A percentile compares a stretch with the other conserved stretches of the same genome.
These are phyloP conservation scores for Coelastrella sp. DNA, from an alignment of 139 green algal species.

Conservation along the genomic window DNA sequence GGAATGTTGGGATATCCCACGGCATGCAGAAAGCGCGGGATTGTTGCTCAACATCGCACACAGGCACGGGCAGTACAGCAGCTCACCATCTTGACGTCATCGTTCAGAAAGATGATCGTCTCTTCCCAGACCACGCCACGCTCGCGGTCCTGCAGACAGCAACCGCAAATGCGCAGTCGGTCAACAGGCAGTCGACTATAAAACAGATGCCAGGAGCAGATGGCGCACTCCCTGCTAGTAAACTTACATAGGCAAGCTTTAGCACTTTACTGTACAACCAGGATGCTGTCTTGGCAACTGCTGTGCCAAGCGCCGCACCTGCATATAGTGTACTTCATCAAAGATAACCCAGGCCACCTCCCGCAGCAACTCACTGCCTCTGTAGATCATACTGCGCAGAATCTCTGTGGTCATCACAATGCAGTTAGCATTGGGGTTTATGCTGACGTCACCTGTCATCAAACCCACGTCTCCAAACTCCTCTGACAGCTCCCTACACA, in stretches of 20 bases:
- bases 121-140: conserved; percentile 99
- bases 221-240: no score
- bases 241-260: no score
- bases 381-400: conserved; percentile 75
- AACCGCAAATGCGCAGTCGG: no score
- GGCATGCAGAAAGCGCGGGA: no score
- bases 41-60: no score
- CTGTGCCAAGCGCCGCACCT: conserved; percentile 50
- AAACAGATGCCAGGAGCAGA: no score
- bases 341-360: conserved; percentile 97
- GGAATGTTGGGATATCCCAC: no score
- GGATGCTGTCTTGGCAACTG: no score
- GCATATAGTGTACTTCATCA: conserved; percentile 99
- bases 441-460: conserved; percentile 86
- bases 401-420: conserved; percentile 99
- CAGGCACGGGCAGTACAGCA: neutral
- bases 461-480: conserved; percentile 78
- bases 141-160: conserved; percentile 88
- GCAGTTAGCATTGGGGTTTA: conserved; percentile 91
- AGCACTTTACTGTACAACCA: no score
- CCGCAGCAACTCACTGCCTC: conserved; percentile 88
- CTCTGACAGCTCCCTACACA: conserved; percentile 37
- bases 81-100: conserved; percentile 76
- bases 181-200: no score
- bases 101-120: conserved; percentile 96